Evolutionary conservation across 2,329 filamentous ascomycete genomes (phyloP).

Genomic region (Hirsutella rhossiliensis): DNA sequence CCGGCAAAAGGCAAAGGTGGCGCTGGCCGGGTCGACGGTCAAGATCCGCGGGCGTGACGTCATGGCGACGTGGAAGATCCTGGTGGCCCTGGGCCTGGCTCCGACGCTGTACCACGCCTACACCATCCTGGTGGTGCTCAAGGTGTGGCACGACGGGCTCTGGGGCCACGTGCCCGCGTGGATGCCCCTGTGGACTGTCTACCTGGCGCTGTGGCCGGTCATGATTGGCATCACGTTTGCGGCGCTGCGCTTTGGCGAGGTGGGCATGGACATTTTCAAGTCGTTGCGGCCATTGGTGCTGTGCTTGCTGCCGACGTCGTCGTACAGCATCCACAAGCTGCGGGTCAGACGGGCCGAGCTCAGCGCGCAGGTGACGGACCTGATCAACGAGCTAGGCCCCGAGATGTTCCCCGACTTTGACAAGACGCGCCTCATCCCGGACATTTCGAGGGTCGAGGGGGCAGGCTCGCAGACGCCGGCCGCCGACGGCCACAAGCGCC

Average conservation of each 20-base stretch:
- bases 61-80: conserved; percentile 87
- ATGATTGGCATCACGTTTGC: conserved; percentile 88
- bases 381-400: conserved; percentile 91
- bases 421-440: conserved; percentile 54
- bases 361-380: conserved; percentile 70
- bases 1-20: conserved; percentile 68
- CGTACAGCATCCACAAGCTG: conserved; percentile 72
- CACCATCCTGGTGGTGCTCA: conserved; percentile 59
- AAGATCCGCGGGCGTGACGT: conserved; percentile 84
- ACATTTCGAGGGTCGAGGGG: conserved; percentile 30
- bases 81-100: conserved; percentile 75
- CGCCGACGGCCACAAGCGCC: conserved; percentile 18
- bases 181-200: conserved; percentile 68
- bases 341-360: conserved; percentile 61
- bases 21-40: conserved; percentile 73
- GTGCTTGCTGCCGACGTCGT: conserved; percentile 72
- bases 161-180: conserved; percentile 72
- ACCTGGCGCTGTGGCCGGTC: conserved; percentile 62
- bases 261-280: conserved; percentile 98
- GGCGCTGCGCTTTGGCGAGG: conserved; percentile 85
- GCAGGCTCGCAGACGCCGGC: conserved; percentile 11
- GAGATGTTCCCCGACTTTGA: conserved; percentile 98
- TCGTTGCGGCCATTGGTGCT: conserved; percentile 80
- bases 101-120: conserved; percentile 77
- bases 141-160: conserved; percentile 69